Evolutionary conservation across 2,329 filamentous ascomycete genomes (phyloP).

Genomic region (Calonectria fujianensis): DNA sequence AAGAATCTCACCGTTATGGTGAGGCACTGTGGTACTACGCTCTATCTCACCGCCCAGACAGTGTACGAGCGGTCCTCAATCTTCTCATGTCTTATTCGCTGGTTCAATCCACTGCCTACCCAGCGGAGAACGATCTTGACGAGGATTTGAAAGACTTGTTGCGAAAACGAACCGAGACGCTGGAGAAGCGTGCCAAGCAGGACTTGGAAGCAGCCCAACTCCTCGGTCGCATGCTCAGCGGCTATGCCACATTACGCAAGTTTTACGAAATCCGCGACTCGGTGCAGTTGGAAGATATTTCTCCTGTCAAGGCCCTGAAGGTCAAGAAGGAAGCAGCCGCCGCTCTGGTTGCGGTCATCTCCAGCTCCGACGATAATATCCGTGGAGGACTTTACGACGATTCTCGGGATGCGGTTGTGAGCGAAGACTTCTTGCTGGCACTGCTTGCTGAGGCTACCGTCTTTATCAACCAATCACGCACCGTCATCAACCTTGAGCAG

Average conservation of each 20-base stretch:
- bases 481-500: conserved; percentile 80
- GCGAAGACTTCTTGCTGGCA: conserved; percentile 89
- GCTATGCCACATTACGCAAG: conserved; percentile 91
- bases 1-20: conserved; percentile 85
- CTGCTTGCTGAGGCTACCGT: conserved; percentile 89
- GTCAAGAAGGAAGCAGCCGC: conserved; percentile 82
- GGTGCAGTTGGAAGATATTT: conserved; percentile 54
- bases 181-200: conserved; percentile 82
- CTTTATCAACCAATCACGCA: conserved; percentile 77
- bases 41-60: conserved; percentile 84
- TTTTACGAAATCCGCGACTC: conserved; percentile 92
- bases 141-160: conserved; percentile 82
- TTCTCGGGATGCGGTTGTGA: conserved; percentile 86
- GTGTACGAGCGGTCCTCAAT: conserved; percentile 90
- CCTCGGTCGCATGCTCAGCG: conserved; percentile 89
- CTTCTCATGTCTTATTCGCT: conserved; percentile 91
- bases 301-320: conserved; percentile 68
- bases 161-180: conserved; percentile 80
- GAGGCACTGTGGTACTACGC: conserved; percentile 94
- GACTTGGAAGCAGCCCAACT: conserved; percentile 90
- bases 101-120: conserved; percentile 88
- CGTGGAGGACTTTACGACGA: conserved; percentile 92
- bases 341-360: conserved; percentile 87
- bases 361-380: conserved; percentile 91
- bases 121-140: conserved; percentile 83